phyloP scores from a whole-genome alignment of 768 basidiomycete genomes.

The Auriculariales sp. region DNA sequence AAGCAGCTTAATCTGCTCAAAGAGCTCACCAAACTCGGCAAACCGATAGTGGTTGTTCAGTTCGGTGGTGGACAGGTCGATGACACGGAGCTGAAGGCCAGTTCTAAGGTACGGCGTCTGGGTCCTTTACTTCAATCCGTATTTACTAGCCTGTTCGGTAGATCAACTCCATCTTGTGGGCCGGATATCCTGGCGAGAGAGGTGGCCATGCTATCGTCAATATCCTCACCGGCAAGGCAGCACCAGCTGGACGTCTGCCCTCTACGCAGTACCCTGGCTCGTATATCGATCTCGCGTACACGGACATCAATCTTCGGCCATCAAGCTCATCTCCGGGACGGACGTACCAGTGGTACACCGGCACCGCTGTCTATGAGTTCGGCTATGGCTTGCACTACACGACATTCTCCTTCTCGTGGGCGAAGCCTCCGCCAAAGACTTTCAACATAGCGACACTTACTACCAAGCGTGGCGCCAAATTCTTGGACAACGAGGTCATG shows the following conservation, averaged over 20 bases:
- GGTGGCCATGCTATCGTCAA: conserved; percentile 40
- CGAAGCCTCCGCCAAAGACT: conserved; percentile 16
- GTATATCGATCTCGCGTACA: conserved; percentile 37
- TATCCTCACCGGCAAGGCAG: conserved; percentile 33
- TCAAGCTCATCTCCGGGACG: conserved; percentile 32
- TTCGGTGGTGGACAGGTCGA: conserved; percentile 47
- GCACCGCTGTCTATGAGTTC: conserved; percentile 36
- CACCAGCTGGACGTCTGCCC: conserved; percentile 41
- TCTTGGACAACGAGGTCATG: conserved; percentile 28
- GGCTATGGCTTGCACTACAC: conserved; percentile 43
- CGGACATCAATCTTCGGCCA: conserved; percentile 41
- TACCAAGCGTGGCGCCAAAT: conserved; percentile 9
- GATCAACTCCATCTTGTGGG: conserved; percentile 43
- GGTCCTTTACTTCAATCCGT: too few relatives aligned
- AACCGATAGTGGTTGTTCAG: conserved; percentile 39
- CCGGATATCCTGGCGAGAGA: conserved; percentile 41
- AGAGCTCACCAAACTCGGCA: conserved; percentile 29
- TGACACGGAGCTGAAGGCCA: conserved; percentile 29
- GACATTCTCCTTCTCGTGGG: conserved; percentile 29
- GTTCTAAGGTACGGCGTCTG: too few relatives aligned
- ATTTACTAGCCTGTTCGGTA: conserved; percentile 8
- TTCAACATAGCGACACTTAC: conserved; percentile 31
- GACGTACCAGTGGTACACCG: conserved; percentile 45
- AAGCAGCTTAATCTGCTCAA: conserved; percentile 36
- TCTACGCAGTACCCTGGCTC: conserved; percentile 38